Evolutionary conservation across 371 early-diverging fungal species (phyloP).

Genomic region (Mucor sp.): DNA sequence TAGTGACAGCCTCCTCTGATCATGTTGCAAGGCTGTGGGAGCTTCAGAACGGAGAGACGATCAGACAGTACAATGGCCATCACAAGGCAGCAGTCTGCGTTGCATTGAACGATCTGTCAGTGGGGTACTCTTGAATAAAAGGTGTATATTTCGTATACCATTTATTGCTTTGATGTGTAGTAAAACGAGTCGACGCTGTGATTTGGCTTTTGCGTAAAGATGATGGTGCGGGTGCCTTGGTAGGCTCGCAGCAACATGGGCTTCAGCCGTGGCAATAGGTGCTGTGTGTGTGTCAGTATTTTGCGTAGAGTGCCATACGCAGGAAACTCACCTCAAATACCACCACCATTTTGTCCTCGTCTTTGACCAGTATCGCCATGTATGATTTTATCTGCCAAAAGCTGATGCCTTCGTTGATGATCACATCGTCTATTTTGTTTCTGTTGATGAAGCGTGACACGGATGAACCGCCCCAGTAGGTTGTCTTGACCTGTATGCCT

Average conservation of each 20-base stretch:
- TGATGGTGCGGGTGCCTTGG: constrained; percentile 55
- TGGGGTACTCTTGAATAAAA: constrained; percentile 38
- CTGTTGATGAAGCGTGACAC: constrained; percentile 66
- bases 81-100: constrained; percentile 92
- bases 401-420: constrained; percentile 79
- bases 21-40: constrained; percentile 91
- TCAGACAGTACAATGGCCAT: constrained; percentile 90
- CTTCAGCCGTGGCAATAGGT: constrained; percentile 54
- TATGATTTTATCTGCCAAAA: constrained; percentile 77
- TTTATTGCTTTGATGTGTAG: constrained; percentile 6
- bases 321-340: constrained; percentile 63
- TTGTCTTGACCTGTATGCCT: constrained; percentile 72
- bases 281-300: constrained; percentile 27
- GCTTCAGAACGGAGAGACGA: constrained; percentile 77
- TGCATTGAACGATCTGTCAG: constrained; percentile 83
- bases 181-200: background rate
- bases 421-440: constrained; percentile 61
- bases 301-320: too few species aligned
- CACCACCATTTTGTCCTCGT: constrained; percentile 65
- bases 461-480: constrained; percentile 57
- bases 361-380: constrained; percentile 68
- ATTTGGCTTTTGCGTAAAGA: constrained; percentile 45
- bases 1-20: constrained; percentile 90
- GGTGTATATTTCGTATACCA: background rate
- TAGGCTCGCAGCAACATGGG: constrained; percentile 58